Base-by-base conservation (phyloP, 495 filamentous ascomycete genomes). In the Letharia lupina region DNA sequence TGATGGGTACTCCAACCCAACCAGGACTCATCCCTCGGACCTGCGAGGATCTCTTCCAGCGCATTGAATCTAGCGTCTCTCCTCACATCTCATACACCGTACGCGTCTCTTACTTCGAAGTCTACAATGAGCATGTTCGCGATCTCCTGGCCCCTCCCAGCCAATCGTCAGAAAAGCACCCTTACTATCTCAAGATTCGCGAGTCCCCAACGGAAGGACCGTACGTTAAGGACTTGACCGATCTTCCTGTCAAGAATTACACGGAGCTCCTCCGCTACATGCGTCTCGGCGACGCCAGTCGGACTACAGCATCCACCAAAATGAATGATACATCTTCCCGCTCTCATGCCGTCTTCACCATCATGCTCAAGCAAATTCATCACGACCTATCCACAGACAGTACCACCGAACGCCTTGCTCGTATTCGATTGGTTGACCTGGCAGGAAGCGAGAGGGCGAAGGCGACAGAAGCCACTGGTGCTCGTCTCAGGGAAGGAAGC, bases 111-210 rank as follows among this genome's bases (percentile, higher is more conserved):
- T 99, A 99, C 77, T 98, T 98, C 69, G 94, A 99, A 76, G 93
- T 99, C 68, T 98, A 99, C 82, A 99, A 99, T 75, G 94, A 99
- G 76, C 94, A 99, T 77, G 95, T 98, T 42, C 89, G 94, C 62
- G 94, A 99, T 75, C 82, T 99, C 3, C 83, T 99, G 56, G 90
- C 91, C 3, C 89, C 92, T 50, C 78, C 83, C n/a, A 75, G 82
- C 31, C 78, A 79, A 41, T 64, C 69, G 23, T 65, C 71, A 33
- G 75, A 79, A 33, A 86, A 89, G 67, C 81, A 89, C 4, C 89
- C 93, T 3, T 87, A 95, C 73, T 97, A 98, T 73, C 89, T 99
- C 64, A 97, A 96, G 73, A 96, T 99, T 74, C 88, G 95, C 61
- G 94, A 99, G 77, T 96, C 91, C 18, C 91, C 91, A 18, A 90